phyloP scores from a whole-genome alignment of 768 basidiomycete genomes.

The Inosperma sp. region DNA sequence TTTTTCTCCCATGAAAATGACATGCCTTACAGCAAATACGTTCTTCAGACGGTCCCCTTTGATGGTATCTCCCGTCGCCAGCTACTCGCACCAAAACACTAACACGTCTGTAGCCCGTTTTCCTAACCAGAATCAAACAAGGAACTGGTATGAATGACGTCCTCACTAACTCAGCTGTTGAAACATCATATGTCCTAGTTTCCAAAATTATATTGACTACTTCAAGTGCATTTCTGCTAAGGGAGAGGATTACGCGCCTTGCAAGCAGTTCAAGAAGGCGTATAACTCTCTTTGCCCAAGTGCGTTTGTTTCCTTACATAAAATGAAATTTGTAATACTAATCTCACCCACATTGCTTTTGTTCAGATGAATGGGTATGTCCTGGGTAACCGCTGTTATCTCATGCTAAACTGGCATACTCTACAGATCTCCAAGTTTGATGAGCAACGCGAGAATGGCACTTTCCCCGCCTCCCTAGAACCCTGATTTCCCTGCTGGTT shows the following conservation, averaged over 20 bases:
- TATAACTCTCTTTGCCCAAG: conserved; percentile 98
- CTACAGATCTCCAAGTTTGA: conserved; percentile 82
- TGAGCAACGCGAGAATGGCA: conserved; percentile 89
- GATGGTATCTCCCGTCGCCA: conserved; percentile 53
- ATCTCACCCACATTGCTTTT: too few species aligned
- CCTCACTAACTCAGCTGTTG: not conserved
- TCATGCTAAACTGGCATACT: conserved; percentile 8
- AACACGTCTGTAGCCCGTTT: conserved; percentile 59
- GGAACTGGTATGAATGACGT: conserved; percentile 71
- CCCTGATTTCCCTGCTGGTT: conserved; percentile 27
- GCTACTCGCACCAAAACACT: not conserved
- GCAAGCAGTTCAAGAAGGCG: conserved; percentile 96
- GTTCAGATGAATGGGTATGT: conserved; percentile 85
- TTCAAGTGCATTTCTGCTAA: conserved; percentile 97
- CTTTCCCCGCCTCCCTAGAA: conserved; percentile 89
- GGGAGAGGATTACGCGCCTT: conserved; percentile 97
- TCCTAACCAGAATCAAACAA: conserved; percentile 90
- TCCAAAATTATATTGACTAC: conserved; percentile 98
- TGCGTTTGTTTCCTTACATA: conserved; percentile 36
- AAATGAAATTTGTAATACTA: conserved; percentile 6
- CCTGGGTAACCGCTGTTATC: not conserved
- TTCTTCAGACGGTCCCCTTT: conserved; percentile 93
- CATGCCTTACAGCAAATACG: conserved; percentile 58
- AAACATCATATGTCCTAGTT: conserved; percentile 39
- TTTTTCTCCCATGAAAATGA: conserved; percentile 3